Base-by-base conservation (phyloP, 1,284 basidiomycete species). In the Schizophyllum amplum region DNA sequence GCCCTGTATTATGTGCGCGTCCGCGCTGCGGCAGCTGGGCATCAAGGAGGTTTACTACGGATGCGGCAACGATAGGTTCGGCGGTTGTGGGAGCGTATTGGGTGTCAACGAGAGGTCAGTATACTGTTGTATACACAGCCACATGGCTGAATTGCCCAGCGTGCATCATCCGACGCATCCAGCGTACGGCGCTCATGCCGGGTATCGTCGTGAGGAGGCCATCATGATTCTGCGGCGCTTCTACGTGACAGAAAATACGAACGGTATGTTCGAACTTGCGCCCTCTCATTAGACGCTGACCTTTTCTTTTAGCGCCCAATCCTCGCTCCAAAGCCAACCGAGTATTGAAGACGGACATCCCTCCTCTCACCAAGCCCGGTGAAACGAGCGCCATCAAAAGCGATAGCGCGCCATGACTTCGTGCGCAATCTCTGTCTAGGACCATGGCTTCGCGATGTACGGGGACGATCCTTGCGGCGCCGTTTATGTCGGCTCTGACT, bases 1-100 rank as follows among this genome's bases (percentile, higher is more conserved):
- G 72, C 97, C 97, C 0, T 99, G 97, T 71, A 93, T 99, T 67
- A 99, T 99, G 97, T 99, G 97, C 64, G 93, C 94, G 4, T 92
- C 91, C 24, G 97, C 96, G 4, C 78, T 99, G 51, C 82, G 96
- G 53, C 96, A 99, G 72, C 75, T 96, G 59, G 95, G 96, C 5
- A 94, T 99, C 66, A 83, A 85, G 57, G 81, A 88, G 58, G 96
- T 98, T 1, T 92, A 87, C 58, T 98, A 93, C 69, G 97, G 97
- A 1, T 97, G 93, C 65, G 91, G 85, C 20, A 99, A 99, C 69
- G 96, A 98, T 65, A 82, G 95, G 55, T 99, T 99, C 65, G 97
- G 97, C 5, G 97, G 97, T 1, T 98, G 94, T 69, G 96, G 94
- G 47, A 96, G 95, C 65, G 95, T 99, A 7, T 75, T 98, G 48